Evolutionary conservation across 2,329 filamentous ascomycete genomes (phyloP), one percentile per base, ranked within the genome.

Genomic region (Emergomyces orientalis): DNA sequence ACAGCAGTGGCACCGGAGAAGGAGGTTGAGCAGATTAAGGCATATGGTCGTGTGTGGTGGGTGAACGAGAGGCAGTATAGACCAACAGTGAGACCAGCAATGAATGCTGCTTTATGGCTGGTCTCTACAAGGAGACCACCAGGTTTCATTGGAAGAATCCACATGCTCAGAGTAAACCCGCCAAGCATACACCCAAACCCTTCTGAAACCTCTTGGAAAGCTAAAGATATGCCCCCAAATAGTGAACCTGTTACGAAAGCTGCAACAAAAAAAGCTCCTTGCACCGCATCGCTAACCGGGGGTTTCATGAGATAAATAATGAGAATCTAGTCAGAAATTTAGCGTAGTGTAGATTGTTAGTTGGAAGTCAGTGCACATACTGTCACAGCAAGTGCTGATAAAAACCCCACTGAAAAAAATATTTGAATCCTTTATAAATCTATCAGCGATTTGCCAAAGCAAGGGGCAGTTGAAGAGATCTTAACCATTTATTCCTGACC

Each of bases 281-380:
- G 91, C 2, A 94, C 79, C 0, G 85, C 89, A 72, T 89, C 78
- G 64, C 82, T 85, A 47, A 96, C 83, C 0, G 91, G 91, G 0
- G 87, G 83, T 62, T 82, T 87, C 88, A 95, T 94, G 47, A 97
- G 87, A 72, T 97, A 97, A 54, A 96, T 75, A 62, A 97, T 90
- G 27, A 97, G 79, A 2, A 96, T 79, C 71, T 78, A 55, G 0
- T 8, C 7, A 7, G n/a, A 58, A 52, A 45, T 30, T 63, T 45
- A 62, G 62, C 32, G 37, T 62, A 45, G 58, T 61, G 49, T 39
- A 58, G 34, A 25, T 43, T 51, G 57, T 11, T 39, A 63, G 11
- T 17, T 2, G 30, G 54, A 60, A 49, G n/a, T 34, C 30, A 34
- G 34, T 22, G 14, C 37, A 69, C 75, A 66, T 65, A 79, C 88